These are phyloP conservation scores for Pinus tabuliformis DNA, from an alignment of 75 land plant species.

Conservation along the genomic window DNA sequence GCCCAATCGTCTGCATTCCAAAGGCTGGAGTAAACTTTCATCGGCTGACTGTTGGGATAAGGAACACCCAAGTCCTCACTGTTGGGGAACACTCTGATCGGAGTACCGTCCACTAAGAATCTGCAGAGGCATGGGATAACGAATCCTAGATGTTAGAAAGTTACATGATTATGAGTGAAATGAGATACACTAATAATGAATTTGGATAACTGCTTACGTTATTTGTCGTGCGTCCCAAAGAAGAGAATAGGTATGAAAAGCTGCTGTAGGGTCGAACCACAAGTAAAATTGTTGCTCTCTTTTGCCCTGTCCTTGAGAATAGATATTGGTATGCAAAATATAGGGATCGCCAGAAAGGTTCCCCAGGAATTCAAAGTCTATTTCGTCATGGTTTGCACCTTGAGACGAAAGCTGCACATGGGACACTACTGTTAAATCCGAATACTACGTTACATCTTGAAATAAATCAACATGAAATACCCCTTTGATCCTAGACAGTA, in stretches of 20 bases:
- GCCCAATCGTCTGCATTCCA: constrained; percentile 30
- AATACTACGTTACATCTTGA: no score
- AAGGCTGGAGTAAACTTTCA: constrained; percentile 12
- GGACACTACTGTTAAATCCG: no score
- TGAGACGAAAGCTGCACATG: no score
- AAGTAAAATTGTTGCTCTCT: constrained; percentile 7
- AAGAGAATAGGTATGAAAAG: constrained; percentile 6
- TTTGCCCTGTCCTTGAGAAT: neutral
- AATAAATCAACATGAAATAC: no score
- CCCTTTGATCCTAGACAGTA: no score
- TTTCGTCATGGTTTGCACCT: neutral
- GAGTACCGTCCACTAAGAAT: constrained; percentile 11
- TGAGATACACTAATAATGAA: no score
- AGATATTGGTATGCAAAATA: constrained; percentile 6
- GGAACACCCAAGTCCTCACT: constrained; percentile 8
- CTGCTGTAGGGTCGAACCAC: constrained; percentile 12
- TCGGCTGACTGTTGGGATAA: constrained; percentile 2
- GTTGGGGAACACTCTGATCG: constrained; percentile 14
- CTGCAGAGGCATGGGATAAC: neutral
- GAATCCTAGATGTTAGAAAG: no score
- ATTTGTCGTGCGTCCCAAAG: neutral
- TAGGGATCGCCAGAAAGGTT: neutral
- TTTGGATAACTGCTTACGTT: neutral
- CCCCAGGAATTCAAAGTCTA: constrained; percentile 12
- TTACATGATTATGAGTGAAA: no score